Percentiles rank a stretch among this genome's conserved stretches.
These are phyloP conservation scores for Oryza brachyantha DNA, from an alignment of 176 grass and related monocot genomes.

Conservation along the genomic window DNA sequence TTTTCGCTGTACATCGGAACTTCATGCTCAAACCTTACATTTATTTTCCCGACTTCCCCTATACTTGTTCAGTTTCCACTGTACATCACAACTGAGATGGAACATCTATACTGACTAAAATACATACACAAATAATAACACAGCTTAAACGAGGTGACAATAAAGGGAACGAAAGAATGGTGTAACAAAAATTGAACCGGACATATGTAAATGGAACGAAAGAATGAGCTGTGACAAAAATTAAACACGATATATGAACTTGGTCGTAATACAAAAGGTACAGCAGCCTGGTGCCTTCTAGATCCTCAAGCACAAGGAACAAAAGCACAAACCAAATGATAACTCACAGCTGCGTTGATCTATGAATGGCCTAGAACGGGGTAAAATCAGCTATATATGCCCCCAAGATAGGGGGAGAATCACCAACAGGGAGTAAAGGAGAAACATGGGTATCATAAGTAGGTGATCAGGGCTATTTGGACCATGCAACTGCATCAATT, in stretches of 20 bases:
- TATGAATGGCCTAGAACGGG: conserved; percentile 46
- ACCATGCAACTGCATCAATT: conserved; percentile 79
- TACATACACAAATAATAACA: no score
- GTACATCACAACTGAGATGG: not conserved
- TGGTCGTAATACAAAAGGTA: conserved; percentile 38
- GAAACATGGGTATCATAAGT: conserved; percentile 14
- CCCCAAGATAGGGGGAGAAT: conserved; percentile 30
- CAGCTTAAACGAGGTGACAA: not conserved
- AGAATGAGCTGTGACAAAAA: conserved; percentile 9
- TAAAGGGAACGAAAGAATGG: conserved; percentile 14
- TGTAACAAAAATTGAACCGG: not conserved
- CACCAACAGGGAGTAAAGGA: conserved; percentile 29
- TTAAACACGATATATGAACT: conserved; percentile 33
- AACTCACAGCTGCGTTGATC: conserved; percentile 29
- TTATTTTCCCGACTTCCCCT: not conserved
- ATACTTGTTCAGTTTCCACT: not conserved
- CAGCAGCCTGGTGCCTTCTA: conserved; percentile 33
- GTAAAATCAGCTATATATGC: conserved; percentile 61
- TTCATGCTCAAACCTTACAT: no score
- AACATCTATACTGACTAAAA: not conserved
- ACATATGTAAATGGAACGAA: conserved; percentile 19
- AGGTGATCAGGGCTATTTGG: conserved; percentile 54
- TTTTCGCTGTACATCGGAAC: no score
- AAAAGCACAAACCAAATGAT: conserved; percentile 44
- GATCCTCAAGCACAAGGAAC: conserved; percentile 54